Evolutionary conservation across 2,329 filamentous ascomycete species (phyloP).

Genomic region (Xylaria multiplex): DNA sequence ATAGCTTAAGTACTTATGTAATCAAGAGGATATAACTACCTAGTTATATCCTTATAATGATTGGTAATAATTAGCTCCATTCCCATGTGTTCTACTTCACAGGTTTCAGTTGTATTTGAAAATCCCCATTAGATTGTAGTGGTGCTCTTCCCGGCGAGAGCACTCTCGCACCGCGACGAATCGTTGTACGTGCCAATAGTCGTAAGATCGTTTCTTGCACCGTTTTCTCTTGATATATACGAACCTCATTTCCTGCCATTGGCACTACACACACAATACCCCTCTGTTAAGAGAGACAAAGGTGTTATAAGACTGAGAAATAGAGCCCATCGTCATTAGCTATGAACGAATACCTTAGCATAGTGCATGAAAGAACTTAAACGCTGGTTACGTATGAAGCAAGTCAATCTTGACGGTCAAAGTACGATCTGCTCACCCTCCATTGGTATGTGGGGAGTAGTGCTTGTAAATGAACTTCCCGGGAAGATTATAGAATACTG

Average conservation of each 20-base stretch:
- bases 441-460: neutral
- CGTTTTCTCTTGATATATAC: neutral
- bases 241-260: too few relatives aligned
- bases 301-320: neutral
- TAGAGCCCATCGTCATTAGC: neutral
- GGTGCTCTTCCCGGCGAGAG: neutral
- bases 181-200: neutral
- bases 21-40: neutral
- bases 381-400: neutral
- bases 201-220: neutral
- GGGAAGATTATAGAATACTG: neutral
- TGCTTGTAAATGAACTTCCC: neutral
- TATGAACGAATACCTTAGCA: neutral
- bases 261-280: neutral
- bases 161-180: neutral
- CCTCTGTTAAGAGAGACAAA: neutral
- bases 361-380: neutral
- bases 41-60: too few relatives aligned
- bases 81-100: neutral
- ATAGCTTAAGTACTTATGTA: neutral
- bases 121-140: neutral
- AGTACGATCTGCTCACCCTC: neutral
- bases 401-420: neutral
- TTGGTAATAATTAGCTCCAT: too few relatives aligned
- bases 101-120: neutral